phyloP scores from a whole-genome alignment of 768 basidiomycete genomes.

The Leccinum barrowsii region DNA sequence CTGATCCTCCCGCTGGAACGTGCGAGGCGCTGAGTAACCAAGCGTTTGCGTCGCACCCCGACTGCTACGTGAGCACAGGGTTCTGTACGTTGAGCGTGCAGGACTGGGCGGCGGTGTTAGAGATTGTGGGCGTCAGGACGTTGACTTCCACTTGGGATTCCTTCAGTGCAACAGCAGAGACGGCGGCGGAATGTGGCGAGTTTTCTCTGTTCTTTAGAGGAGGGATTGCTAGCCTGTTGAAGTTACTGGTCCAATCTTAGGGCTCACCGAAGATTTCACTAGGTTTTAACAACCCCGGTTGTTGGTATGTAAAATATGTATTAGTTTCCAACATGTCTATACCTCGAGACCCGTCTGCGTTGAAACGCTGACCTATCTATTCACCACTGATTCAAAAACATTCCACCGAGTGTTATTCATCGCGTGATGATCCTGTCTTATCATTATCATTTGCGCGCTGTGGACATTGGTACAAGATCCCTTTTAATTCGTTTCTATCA shows the following conservation, averaged over 20 bases:
- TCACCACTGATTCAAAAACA: background rate
- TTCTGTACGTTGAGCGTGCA: constrained; percentile 35
- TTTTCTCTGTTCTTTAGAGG: constrained; percentile 14
- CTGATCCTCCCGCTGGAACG: constrained; percentile 1
- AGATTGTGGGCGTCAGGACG: constrained; percentile 24
- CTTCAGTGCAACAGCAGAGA: constrained; percentile 11
- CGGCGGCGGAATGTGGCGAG: constrained; percentile 6
- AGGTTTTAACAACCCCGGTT: background rate
- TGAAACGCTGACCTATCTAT: background rate
- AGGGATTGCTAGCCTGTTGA: constrained; percentile 2
- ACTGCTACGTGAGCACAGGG: constrained; percentile 29
- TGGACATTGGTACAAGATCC: background rate
- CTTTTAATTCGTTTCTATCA: background rate
- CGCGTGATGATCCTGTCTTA: no score
- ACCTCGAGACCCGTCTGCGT: background rate
- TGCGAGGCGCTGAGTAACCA: background rate
- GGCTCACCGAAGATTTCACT: background rate
- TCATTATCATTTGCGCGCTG: background rate
- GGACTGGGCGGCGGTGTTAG: constrained; percentile 38
- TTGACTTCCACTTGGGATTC: constrained; percentile 18
- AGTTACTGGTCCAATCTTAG: background rate
- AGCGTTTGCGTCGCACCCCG: background rate
- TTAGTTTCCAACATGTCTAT: background rate
- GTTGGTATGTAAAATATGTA: background rate
- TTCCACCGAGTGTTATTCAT: background rate